These are phyloP conservation scores for Eutreptiella sp. DNA, from an alignment of 208 protist species.

Conservation along the genomic window DNA sequence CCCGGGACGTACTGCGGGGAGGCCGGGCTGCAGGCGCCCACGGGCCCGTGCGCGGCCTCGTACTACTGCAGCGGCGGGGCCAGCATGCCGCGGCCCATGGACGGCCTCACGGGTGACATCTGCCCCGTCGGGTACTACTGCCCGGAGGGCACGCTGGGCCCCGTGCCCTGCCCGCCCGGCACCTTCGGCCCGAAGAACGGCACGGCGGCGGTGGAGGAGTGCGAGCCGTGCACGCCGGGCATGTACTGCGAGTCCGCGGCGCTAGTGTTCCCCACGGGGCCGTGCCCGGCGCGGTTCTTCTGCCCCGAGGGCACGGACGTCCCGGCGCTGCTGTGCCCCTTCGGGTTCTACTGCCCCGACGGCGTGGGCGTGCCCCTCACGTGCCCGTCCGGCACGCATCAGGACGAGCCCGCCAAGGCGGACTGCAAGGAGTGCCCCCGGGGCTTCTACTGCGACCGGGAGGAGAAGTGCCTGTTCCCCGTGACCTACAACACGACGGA, in stretches of 20 bases:
- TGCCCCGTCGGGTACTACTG: conserved; percentile 44
- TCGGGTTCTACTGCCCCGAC: conserved; percentile 39
- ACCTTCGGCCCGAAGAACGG: conserved; percentile 23
- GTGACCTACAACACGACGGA: conserved; percentile 24
- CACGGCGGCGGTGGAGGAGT: conserved; percentile 20
- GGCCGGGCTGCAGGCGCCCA: conserved; percentile 9
- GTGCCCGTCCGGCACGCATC: conserved; percentile 27
- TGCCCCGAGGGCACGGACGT: conserved; percentile 8
- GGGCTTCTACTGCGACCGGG: conserved; percentile 17
- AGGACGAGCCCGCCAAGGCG: conserved; percentile 2
- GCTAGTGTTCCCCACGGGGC: conserved; percentile 1
- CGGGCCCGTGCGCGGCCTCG: conserved; percentile 27
- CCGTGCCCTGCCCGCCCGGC: conserved; percentile 36
- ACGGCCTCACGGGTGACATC: background rate
- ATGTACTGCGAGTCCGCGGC: conserved; percentile 26
- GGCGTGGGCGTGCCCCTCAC: conserved; percentile 19
- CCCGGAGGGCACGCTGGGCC: conserved; percentile 35
- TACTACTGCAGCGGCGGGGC: conserved; percentile 31
- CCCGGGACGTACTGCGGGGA: conserved; percentile 31
- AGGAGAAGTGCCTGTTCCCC: conserved; percentile 11
- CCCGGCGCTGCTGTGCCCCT: background rate
- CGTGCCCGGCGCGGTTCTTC: conserved; percentile 25
- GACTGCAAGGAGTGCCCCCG: conserved; percentile 10
- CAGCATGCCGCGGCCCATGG: background rate
- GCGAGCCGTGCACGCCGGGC: conserved; percentile 35